Percentiles rank a stretch among this genome's conserved stretches.
These are phyloP conservation scores for Pseudopyricularia javanii DNA, from an alignment of 2,329 filamentous ascomycete species.

Conservation along the genomic window DNA sequence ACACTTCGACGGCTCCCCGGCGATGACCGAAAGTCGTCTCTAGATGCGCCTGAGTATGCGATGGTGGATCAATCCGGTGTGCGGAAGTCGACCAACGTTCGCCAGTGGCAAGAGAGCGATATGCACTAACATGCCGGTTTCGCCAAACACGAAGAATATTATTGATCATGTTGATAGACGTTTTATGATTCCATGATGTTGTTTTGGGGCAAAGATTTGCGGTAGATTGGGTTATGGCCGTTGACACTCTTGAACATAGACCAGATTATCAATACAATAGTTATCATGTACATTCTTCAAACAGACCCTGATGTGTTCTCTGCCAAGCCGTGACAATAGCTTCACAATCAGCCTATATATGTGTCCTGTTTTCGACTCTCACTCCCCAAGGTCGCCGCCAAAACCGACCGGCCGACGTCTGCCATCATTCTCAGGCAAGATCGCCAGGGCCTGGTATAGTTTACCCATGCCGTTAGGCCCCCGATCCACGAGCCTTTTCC, in stretches of 20 bases:
- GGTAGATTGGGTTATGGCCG: no score
- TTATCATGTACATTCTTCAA: no score
- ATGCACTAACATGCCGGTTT: no score
- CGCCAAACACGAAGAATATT: no score
- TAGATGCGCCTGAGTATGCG: not conserved
- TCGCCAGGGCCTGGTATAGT: slow-evolving; percentile 85
- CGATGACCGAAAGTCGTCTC: not conserved
- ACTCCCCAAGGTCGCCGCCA: slow-evolving; percentile 53
- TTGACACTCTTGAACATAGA: no score
- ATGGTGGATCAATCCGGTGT: not conserved
- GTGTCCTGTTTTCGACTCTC: not conserved
- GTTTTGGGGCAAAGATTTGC: no score
- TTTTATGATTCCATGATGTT: no score
- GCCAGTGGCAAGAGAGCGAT: not conserved
- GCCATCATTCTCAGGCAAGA: slow-evolving; percentile 69
- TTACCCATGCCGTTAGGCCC: slow-evolving; percentile 83
- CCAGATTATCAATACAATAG: no score
- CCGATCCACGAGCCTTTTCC: slow-evolving; percentile 73
- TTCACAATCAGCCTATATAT: no score
- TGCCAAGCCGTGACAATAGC: no score
- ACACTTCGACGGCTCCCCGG: slow-evolving; percentile 15
- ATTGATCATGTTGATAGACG: no score
- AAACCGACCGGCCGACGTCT: slow-evolving; percentile 77
- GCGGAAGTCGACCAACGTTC: not conserved
- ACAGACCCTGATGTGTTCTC: no score